These are phyloP conservation scores for Neurospora sp. DNA, from an alignment of 495 filamentous ascomycete genomes.

Conservation along the genomic window DNA sequence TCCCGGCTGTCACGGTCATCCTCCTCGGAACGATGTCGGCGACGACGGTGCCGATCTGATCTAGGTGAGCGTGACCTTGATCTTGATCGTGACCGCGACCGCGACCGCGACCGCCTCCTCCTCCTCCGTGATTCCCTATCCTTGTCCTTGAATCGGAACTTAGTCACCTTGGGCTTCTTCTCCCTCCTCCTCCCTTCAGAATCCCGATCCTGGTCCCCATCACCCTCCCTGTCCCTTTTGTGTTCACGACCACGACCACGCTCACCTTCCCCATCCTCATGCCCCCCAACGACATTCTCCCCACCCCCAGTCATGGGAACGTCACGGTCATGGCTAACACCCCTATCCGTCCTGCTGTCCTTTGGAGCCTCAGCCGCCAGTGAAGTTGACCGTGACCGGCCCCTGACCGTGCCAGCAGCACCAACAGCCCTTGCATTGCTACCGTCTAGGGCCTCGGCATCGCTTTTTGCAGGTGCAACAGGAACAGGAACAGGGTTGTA, in stretches of 20 bases:
- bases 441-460: neutral
- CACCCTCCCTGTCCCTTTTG: neutral
- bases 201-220: neutral
- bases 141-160: constrained; percentile 52
- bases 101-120: constrained; percentile 4
- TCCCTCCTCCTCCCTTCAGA: neutral
- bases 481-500: constrained; percentile 23
- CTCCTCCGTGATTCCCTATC: neutral
- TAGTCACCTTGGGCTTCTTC: constrained; percentile 23
- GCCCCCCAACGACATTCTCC: neutral
- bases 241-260: neutral
- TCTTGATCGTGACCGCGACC: constrained; percentile 7
- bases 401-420: neutral
- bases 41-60: neutral
- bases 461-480: neutral
- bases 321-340: neutral
- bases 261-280: constrained; percentile 8
- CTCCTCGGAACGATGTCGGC: constrained; percentile 23
- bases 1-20: constrained; percentile 17
- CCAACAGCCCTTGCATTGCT: neutral
- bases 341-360: neutral
- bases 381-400: neutral
- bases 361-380: neutral
- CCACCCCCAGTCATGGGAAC: neutral
- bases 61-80: neutral